Conservation (phyloP, 768 basidiomycete genomes). For the Tylopilus plumbeoviolaceoides region DNA sequence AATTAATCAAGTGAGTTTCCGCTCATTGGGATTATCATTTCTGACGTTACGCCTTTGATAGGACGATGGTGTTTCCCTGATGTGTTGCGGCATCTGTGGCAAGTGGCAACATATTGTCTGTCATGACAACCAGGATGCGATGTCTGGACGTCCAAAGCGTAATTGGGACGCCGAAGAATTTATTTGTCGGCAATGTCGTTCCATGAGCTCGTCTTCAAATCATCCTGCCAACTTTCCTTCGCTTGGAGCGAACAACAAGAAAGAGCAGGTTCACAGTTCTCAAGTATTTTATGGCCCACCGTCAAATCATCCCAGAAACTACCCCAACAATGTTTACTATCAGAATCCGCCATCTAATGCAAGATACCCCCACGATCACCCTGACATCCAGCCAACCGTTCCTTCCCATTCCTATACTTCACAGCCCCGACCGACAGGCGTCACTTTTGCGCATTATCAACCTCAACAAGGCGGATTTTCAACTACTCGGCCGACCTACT, state of each 20-base stretch:
- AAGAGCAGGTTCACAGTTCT: conserved; percentile 9
- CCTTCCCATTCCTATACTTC: conserved; percentile 17
- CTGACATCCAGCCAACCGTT: conserved; percentile 14
- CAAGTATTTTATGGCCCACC: conserved; percentile 12
- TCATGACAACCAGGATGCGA: conserved; percentile 68
- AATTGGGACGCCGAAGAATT: conserved; percentile 90
- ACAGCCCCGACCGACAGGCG: conserved; percentile 20
- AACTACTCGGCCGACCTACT: conserved; percentile 30
- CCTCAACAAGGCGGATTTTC: conserved; percentile 36
- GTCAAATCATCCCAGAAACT: conserved; percentile 16
- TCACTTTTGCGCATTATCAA: conserved; percentile 37
- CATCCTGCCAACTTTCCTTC: conserved; percentile 4
- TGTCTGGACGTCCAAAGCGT: conserved; percentile 59
- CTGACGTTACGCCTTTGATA: conserved; percentile 28
- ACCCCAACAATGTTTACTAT: conserved; percentile 15
- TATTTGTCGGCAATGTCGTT: conserved; percentile 58
- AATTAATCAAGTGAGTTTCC: conserved; percentile 59
- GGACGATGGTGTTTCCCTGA: conserved; percentile 78
- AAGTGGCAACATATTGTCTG: conserved; percentile 91
- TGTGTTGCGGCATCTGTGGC: conserved; percentile 77
- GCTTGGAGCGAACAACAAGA: conserved; percentile 5
- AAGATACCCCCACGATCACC: conserved; percentile 24
- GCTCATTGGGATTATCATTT: neutral
- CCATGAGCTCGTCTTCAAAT: conserved; percentile 8
- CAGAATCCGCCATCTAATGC: conserved; percentile 11